These are phyloP conservation scores for Diaporthe sp. DNA, from an alignment of 2,329 filamentous ascomycete species.

Conservation along the genomic window DNA sequence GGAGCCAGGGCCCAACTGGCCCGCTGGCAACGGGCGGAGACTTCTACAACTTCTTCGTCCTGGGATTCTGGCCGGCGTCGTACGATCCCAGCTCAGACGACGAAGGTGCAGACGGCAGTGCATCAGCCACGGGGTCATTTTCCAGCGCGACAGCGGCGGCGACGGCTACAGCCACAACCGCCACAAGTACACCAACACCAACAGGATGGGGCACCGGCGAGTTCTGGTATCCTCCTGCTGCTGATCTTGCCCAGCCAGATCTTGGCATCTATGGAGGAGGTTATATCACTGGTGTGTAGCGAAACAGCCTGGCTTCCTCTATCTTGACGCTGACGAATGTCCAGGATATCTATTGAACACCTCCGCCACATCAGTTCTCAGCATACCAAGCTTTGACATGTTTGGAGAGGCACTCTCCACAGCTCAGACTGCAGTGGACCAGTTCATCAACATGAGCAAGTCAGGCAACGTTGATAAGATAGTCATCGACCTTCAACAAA, in stretches of 20 bases:
- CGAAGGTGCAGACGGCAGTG: not conserved
- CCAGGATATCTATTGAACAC: slow-evolving; percentile 41
- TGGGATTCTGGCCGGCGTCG: slow-evolving; percentile 44
- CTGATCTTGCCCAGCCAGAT: slow-evolving; percentile 16
- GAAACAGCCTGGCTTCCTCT: not conserved
- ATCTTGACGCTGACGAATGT: slow-evolving; percentile 37
- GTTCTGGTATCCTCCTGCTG: slow-evolving; percentile 1
- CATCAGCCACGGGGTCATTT: not conserved
- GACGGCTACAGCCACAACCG: not conserved
- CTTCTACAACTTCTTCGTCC: slow-evolving; percentile 60
- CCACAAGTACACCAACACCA: not conserved
- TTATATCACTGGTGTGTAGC: not conserved
- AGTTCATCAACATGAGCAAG: slow-evolving; percentile 13
- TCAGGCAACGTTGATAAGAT: not conserved
- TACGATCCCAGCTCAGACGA: slow-evolving; percentile 1
- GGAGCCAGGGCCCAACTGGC: slow-evolving; percentile 41
- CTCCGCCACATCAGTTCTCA: slow-evolving; percentile 51
- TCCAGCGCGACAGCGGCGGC: not conserved
- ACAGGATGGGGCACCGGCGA: not conserved
- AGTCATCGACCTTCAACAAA: slow-evolving; percentile 23
- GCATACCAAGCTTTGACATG: slow-evolving; percentile 54
- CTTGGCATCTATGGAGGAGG: not conserved
- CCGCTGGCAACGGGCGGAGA: slow-evolving; percentile 56
- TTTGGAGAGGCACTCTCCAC: slow-evolving; percentile 41
- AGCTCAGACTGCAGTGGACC: not conserved